Conservation (phyloP, 2,329 filamentous ascomycete genomes). For the Boeremia exigua region DNA sequence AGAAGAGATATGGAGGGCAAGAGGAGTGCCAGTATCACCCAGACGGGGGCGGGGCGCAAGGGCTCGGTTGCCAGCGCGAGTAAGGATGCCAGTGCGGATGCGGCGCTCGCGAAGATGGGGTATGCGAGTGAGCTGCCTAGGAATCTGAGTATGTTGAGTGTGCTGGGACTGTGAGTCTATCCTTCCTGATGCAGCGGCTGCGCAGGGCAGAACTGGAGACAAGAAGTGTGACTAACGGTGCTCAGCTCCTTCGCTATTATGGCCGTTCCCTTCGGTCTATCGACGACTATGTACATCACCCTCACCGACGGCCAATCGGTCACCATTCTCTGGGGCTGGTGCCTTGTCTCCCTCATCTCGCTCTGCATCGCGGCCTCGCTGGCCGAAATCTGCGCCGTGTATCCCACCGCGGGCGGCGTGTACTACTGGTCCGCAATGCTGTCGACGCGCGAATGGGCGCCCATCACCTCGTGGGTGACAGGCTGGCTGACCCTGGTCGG, state of each 20-base stretch:
- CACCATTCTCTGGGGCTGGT: slow-evolving; percentile 74
- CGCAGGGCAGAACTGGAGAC: too few species aligned
- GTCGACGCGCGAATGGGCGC: slow-evolving; percentile 68
- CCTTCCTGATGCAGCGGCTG: too few species aligned
- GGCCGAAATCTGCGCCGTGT: slow-evolving; percentile 76
- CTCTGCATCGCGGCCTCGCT: slow-evolving; percentile 72
- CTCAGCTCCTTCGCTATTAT: slow-evolving; percentile 73
- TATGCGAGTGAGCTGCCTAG: slow-evolving; percentile 71
- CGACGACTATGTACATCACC: slow-evolving; percentile 72
- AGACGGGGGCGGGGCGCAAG: slow-evolving; percentile 17
- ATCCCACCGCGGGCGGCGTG: slow-evolving; percentile 76
- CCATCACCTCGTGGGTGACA: slow-evolving; percentile 71
- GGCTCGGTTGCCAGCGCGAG: slow-evolving; percentile 19
- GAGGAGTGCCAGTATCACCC: slow-evolving; percentile 9
- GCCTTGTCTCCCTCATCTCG: slow-evolving; percentile 70
- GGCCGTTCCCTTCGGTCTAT: slow-evolving; percentile 72
- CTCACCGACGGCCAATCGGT: slow-evolving; percentile 72
- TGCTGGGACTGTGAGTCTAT: slow-evolving; percentile 63
- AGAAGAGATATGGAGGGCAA: slow-evolving; percentile 8
- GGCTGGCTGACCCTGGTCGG: slow-evolving; percentile 76
- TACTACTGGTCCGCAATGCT: slow-evolving; percentile 76
- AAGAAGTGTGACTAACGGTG: too few species aligned
- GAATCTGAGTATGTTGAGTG: slow-evolving; percentile 71
- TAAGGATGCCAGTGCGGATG: slow-evolving; percentile 59
- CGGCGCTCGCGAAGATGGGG: slow-evolving; percentile 69